Base-by-base conservation (phyloP, 345 rosid species). In the Turritis glabra region DNA sequence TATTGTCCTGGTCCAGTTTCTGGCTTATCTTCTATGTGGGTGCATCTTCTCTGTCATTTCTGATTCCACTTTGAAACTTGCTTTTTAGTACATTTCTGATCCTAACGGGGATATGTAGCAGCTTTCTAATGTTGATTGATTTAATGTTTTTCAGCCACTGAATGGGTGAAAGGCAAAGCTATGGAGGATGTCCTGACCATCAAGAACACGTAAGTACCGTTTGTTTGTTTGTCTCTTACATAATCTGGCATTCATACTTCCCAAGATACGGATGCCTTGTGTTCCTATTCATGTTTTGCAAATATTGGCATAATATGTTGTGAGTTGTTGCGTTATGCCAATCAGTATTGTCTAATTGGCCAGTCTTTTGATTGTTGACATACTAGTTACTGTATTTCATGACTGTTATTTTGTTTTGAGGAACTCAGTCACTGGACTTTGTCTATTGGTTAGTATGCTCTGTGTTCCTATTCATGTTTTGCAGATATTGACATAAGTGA, bases 151-250 rank as follows among this genome's bases (percentile, higher is more conserved):
- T 11, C 60, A 96, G 99, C 91, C 23, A 89, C 98, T 10, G 99
- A 96, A 80, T 96, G 99, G 99, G 99, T 92, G 87, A 96, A 92
- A 77, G 99, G 98, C 57, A 96, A 85, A 79, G 87, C 85, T 64
- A 88, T 87, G 91, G 96, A 90, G 72, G 98, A 96, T 67, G 98
- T 92, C 8, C 13, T 96, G 32, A 70, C 98, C 74, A 96, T 96
- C 51, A 92, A 89, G 71, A 96, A 96, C 82, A 89, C 99, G 99
- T 92, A 69, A 89, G 98, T 76, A 26, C 7, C 18, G 35, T 55
- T 23, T 0, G n/a, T n/a, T n/a, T 12, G 41, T 9, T 65, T 47
- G 44, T 19, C 27, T 63, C 57, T 60, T 75, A 62, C 17, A 14
- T 30, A n/a, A 22, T 50, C 12, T 30, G 46, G 14, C 57, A 58